phyloP scores from a whole-genome alignment of 192 early-diverging fungal species.

The Haplosporangium gracile region DNA sequence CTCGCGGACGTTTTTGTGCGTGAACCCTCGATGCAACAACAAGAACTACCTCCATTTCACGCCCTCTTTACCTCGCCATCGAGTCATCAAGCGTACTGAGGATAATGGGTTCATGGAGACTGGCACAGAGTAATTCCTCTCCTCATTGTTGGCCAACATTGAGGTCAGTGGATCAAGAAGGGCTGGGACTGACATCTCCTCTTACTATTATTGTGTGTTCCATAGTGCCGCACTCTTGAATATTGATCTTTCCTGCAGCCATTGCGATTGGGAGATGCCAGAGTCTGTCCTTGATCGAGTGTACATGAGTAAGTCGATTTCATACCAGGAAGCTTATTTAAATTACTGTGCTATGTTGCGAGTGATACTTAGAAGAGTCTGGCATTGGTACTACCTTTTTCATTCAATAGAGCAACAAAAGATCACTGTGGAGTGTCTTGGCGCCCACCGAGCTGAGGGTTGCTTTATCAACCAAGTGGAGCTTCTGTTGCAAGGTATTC shows the following conservation, averaged over 20 bases:
- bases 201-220: neutral
- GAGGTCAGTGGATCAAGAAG: too few relatives aligned
- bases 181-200: too few relatives aligned
- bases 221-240: constrained; percentile 37
- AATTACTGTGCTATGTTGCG: too few relatives aligned
- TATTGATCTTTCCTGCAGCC: constrained; percentile 44
- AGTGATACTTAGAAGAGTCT: neutral
- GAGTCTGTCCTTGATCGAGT: constrained; percentile 53
- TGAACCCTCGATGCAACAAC: constrained; percentile 46
- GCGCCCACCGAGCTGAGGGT: neutral
- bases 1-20: constrained; percentile 46
- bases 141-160: too few relatives aligned
- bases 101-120: constrained; percentile 54
- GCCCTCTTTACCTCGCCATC: constrained; percentile 19
- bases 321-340: neutral
- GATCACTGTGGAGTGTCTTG: constrained; percentile 6
- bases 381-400: neutral
- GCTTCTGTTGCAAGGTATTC: constrained; percentile 18
- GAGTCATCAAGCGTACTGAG: constrained; percentile 51
- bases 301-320: constrained; percentile 28
- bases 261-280: constrained; percentile 44
- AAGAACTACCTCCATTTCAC: constrained; percentile 49
- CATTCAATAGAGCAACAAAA: constrained; percentile 21
- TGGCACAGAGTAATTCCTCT: constrained; percentile 25
- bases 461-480: constrained; percentile 37